Evolutionary conservation across 2,329 filamentous ascomycete species (phyloP).

Genomic region (Penicillium rolfsii): DNA sequence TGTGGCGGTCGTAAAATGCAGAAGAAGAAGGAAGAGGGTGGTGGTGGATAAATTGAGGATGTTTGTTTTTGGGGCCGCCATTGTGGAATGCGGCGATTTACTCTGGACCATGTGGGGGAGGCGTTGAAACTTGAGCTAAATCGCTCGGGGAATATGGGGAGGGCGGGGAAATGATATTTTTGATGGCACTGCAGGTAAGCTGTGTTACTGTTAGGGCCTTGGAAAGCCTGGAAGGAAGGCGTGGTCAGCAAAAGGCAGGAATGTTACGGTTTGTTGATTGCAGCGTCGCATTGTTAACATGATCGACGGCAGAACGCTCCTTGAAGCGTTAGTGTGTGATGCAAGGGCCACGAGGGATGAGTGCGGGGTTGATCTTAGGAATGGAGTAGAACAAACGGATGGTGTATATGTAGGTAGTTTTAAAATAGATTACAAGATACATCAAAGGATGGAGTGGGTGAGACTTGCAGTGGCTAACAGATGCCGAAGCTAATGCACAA

Average conservation of each 20-base stretch:
- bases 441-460: neutral
- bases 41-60: conserved; percentile 4
- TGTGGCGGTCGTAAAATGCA: conserved; percentile 14
- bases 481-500: neutral
- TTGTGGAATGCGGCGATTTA: conserved; percentile 6
- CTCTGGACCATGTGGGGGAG: neutral
- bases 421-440: conserved; percentile 1
- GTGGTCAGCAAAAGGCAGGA: neutral
- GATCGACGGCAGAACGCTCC: conserved; percentile 19
- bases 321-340: conserved; percentile 21
- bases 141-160: neutral
- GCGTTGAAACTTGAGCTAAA: neutral
- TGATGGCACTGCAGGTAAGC: neutral
- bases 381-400: neutral
- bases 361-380: neutral
- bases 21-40: neutral
- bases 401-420: conserved; percentile 3
- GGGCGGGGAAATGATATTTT: neutral
- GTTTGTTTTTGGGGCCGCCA: conserved; percentile 9
- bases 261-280: conserved; percentile 15
- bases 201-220: neutral
- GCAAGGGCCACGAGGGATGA: conserved; percentile 15
- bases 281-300: conserved; percentile 22
- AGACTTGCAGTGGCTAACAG: neutral
- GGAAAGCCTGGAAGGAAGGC: neutral